These are phyloP conservation scores for Suillus tomentosus DNA, from an alignment of 768 basidiomycete species.

Conservation along the genomic window DNA sequence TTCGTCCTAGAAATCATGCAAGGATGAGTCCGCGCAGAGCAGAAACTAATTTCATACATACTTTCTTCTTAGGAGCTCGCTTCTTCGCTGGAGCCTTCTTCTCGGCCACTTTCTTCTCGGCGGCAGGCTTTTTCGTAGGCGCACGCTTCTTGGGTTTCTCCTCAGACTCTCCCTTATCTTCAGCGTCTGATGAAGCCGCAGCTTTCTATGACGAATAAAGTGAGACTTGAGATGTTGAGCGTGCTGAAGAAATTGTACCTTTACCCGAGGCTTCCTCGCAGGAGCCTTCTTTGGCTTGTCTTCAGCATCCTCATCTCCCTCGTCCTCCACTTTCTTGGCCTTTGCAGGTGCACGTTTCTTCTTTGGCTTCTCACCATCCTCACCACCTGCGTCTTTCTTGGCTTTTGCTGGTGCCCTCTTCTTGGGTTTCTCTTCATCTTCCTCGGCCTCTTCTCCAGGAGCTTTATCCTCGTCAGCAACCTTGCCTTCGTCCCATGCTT, in stretches of 20 bases:
- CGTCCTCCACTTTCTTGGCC: slow-evolving; percentile 37
- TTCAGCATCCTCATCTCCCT: slow-evolving; percentile 35
- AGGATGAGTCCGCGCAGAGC: not conserved
- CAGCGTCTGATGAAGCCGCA: slow-evolving; percentile 25
- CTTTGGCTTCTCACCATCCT: slow-evolving; percentile 41
- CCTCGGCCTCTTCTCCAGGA: slow-evolving; percentile 44
- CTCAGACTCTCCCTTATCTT: slow-evolving; percentile 39
- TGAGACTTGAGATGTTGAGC: slow-evolving; percentile 14
- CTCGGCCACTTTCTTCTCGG: slow-evolving; percentile 48
- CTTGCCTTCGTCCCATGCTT: slow-evolving; percentile 75
- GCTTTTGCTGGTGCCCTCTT: slow-evolving; percentile 48
- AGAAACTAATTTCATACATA: slow-evolving; percentile 9
- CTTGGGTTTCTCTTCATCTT: slow-evolving; percentile 56
- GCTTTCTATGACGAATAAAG: slow-evolving; percentile 27
- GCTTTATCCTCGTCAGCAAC: slow-evolving; percentile 78
- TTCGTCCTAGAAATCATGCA: slow-evolving; percentile 23
- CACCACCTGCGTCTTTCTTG: slow-evolving; percentile 38
- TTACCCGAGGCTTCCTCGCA: slow-evolving; percentile 38
- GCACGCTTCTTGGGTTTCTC: slow-evolving; percentile 52
- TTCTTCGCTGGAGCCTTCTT: slow-evolving; percentile 40
- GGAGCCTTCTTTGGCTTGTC: slow-evolving; percentile 35
- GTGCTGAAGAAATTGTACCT: slow-evolving; percentile 23
- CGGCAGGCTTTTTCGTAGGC: slow-evolving; percentile 44
- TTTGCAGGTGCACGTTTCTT: slow-evolving; percentile 33
- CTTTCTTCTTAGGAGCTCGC: slow-evolving; percentile 14